These are phyloP conservation scores for Wickerhamomyces canadensis DNA, from an alignment of 805 yeast species.

Conservation along the genomic window DNA sequence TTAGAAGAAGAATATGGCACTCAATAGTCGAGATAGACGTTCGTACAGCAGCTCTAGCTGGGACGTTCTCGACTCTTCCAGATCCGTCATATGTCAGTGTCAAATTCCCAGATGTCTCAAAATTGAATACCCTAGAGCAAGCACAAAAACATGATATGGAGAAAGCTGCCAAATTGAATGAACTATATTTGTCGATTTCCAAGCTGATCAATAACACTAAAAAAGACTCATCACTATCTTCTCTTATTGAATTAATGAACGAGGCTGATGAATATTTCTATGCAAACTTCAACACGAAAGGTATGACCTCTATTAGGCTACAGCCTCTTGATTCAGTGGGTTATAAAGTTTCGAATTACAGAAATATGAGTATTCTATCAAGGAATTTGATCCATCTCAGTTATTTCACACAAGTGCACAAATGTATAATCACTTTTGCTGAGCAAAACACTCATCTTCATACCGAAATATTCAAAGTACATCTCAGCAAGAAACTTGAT, in stretches of 20 bases:
- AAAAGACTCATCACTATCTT: background rate
- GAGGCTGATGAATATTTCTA: background rate
- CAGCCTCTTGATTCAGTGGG: slow-evolving; percentile 4
- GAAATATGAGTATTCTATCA: slow-evolving; percentile 5
- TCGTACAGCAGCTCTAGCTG: slow-evolving; percentile 6
- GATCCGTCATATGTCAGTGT: slow-evolving; percentile 8
- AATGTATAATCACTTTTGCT: slow-evolving; percentile 7
- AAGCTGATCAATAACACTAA: slow-evolving; percentile 4
- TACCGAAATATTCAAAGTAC: slow-evolving; percentile 7
- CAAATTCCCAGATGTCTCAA: slow-evolving; percentile 8
- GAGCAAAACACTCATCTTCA: slow-evolving; percentile 13
- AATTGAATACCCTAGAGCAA: slow-evolving; percentile 10
- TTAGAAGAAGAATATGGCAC: slow-evolving; percentile 20
- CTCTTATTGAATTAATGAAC: background rate
- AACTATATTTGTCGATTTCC: background rate
- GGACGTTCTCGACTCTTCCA: slow-evolving; percentile 11
- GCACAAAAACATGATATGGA: slow-evolving; percentile 8
- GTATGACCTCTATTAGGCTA: background rate
- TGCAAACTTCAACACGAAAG: too few relatives aligned
- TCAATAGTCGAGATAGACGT: slow-evolving; percentile 12
- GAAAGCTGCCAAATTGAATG: background rate
- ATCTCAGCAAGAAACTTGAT: slow-evolving; percentile 1
- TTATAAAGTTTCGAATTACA: slow-evolving; percentile 3
- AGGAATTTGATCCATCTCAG: background rate
- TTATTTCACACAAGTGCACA: slow-evolving; percentile 2